Base-by-base conservation (phyloP, 1,284 basidiomycete species). In the Ganoderma lucidum region DNA sequence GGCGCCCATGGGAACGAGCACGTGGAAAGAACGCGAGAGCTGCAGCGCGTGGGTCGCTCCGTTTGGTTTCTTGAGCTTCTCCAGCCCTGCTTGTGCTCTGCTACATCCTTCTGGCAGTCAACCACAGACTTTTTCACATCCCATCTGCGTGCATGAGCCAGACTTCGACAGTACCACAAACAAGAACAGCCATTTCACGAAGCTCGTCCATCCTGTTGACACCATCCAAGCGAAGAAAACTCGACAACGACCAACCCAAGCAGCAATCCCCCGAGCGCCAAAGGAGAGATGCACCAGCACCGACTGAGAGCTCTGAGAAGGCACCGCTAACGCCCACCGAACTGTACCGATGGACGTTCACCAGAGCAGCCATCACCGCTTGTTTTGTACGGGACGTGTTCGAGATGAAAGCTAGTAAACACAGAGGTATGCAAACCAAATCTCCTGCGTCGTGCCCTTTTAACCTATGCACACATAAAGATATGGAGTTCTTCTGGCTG, bases 351-450 rank as follows among this genome's bases (percentile, higher is more conserved):
- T 93, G 92, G 92, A 89, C 89, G 0, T 81, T 92, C 68, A 86
- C 83, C 9, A 80, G 83, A 41, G 88, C 87, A 53, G 85, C 91
- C 1, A 77, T 88, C 35, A 88, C 90, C 0, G 78, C 85, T 4
- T 94, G 93, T 75, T 90, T 88, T 68, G 81, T 90, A 10, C 80
- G 82, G 64, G 92, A 94, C 76, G 85, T 88, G 0, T 79, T 87
- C 53, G 76, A 80, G 1, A 87, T 93, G 89, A 81, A 78, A 67
- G 82, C 83, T 44, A 81, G 83, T 58, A 75, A 75, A 14, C 68
- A 70, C 14, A 82, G 79, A 81, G 84, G 85, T 84, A 69, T 15
- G 75, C 68, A 37, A n/a, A 10, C n/a, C 41, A 23, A 19, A 60
- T 6, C 32, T 39, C n/a, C 10, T 42, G 23, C 5, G 5, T 14